Base-by-base conservation (phyloP, 2,329 filamentous ascomycete species). In the Coleophoma cylindrospora region DNA sequence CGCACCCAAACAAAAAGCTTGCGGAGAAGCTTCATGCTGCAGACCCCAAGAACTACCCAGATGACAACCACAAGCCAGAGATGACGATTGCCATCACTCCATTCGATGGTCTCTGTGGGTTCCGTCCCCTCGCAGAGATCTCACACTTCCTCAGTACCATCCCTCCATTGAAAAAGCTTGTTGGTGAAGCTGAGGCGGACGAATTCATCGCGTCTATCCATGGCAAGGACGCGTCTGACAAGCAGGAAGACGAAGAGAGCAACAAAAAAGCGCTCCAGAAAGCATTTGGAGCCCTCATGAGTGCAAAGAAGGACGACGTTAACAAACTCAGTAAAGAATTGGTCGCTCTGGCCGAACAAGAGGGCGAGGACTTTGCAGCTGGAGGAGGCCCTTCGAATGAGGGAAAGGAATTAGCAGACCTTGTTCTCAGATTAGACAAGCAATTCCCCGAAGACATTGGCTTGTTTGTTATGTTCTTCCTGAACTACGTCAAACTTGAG, bases 41-140 rank as follows among this genome's bases (percentile, higher is more conserved):
- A 55, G 92, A 99, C 65, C 80, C 91, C 45, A 89, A 89, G 71
- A 95, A 99, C 75, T 99, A 99, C 66, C 94, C 92, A 51, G 91
- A 99, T 75, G 92, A 97, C 74, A 99, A 99, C 74, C 94, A 99
- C 77, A 99, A 99, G 74, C 94, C 94, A 34, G 94, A 99, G 72
- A 99, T 99, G 94, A 91, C 94, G 55, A 96, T 99, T 68, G 94
- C 94, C 54, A 86, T 99, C 62, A 97, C 94, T 1, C 86, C 90
- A 0, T 99, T 99, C 59, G 92, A 97, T 66, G 94, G 94, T 1
- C 80, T 99, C 34, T 99, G 94, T 63, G 94, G 94, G 34, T 99
- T 99, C 76, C 83, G 94, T 10, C 94, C 94, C 0, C 75, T 96
- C 19, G 75, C 73, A 5, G 91, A 99, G 70, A 94, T 97, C 55